Base-by-base conservation (phyloP, 768 basidiomycete species). In the Gautieria morchelliformis region DNA sequence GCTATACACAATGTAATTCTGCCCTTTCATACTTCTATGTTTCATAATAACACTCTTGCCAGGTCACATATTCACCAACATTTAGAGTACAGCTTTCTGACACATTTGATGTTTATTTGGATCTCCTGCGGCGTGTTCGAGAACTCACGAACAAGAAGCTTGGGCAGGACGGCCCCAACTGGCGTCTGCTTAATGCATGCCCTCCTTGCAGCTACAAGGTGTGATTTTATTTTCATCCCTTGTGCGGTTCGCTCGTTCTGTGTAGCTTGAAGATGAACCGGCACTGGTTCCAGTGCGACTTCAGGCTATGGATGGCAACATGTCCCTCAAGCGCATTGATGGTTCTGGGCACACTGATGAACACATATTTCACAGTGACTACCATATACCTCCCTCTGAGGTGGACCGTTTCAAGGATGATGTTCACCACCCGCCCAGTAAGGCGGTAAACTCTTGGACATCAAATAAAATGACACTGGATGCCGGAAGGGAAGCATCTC, bases 381-480 rank as follows among this genome's bases (percentile, higher is more conserved):
- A 70, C 47, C 70, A 62, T 51, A 51, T 74, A 3, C 42, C 63
- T 0, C 5, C 30, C 12, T 60, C 58, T 0, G 63, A 63, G 4
- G 65, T 66, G 1, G 61, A 66, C 22, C 1, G 4, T 1, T 66
- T 62, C 56, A 64, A 65, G 56, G 59, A 64, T 54, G 63, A 65
- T 32, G 61, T 64, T 7, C 20, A 19, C 24, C 15, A 8, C 22
- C 20, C 15, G 10, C 32, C 49, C 11, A 12, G 49, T 17, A 27
- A 17, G 24, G 11, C 32, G 15, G 12, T 12, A 7, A 17, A 17
- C 22, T 0, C 54, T 60, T 22, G 12, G 7, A 7, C 20, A n/a
- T n/a, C n/a, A n/a, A n/a, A n/a, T 24, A 7, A 12, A 12, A 24
- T 24, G 12, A 24, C 15, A 17, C 22, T 24, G 12, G 49, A 24